A percentile compares a stretch with the other conserved stretches of the same genome.
phyloP scores from a whole-genome alignment of 1,284 basidiomycete species.

The Boletus semigastroideus region DNA sequence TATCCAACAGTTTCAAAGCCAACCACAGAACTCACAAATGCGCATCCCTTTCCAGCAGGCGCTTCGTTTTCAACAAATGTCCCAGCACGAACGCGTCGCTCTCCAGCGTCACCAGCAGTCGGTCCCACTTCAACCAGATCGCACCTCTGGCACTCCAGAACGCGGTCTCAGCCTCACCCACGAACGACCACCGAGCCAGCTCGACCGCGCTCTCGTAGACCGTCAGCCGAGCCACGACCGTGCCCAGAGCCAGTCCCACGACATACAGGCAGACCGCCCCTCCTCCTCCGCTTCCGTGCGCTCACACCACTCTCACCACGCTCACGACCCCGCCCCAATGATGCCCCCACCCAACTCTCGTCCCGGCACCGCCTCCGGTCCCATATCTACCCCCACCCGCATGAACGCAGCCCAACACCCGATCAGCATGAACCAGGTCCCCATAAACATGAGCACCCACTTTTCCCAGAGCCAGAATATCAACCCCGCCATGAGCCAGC shows the following conservation, averaged over 20 bases:
- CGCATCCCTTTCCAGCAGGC: conserved; percentile 20
- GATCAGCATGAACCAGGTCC: conserved; percentile 21
- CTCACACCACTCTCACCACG: conserved; percentile 29
- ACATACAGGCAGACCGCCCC: conserved; percentile 24
- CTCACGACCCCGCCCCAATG: conserved; percentile 20
- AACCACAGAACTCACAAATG: conserved; percentile 17
- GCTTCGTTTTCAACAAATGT: conserved; percentile 22
- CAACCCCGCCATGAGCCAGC: conserved; percentile 19
- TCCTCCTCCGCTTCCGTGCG: conserved; percentile 32
- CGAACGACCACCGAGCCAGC: conserved; percentile 29
- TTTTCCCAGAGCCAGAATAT: conserved; percentile 8
- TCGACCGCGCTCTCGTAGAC: conserved; percentile 18
- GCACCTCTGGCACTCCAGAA: conserved; percentile 22
- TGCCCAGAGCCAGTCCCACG: conserved; percentile 24
- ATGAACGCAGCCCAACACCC: conserved; percentile 22
- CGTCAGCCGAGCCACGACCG: conserved; percentile 25
- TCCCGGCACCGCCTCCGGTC: conserved; percentile 27
- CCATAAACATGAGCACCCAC: conserved; percentile 19
- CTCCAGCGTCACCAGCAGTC: conserved; percentile 28
- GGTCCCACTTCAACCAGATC: conserved; percentile 17
- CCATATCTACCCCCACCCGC: conserved; percentile 14
- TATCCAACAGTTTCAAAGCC: conserved; percentile 17
- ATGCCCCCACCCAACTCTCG: conserved; percentile 30
- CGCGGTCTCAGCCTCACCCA: conserved; percentile 16
- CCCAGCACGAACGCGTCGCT: conserved; percentile 19